Conservation (phyloP, 106 monocot species). For the Acanthochlamys bracteata region DNA sequence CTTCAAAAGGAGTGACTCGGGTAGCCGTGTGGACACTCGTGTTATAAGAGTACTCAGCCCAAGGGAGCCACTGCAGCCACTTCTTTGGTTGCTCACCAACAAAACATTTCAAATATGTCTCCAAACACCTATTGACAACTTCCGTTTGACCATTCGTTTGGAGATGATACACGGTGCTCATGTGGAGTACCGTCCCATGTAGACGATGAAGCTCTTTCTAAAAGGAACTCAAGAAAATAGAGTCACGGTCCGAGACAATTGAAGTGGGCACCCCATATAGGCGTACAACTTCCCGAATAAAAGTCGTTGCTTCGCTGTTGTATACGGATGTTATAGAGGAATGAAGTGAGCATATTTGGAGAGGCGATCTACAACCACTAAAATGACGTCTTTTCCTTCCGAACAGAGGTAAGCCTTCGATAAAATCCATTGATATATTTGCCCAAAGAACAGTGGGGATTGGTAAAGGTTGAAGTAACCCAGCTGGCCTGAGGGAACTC, state of each 20-base stretch:
- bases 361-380: background rate
- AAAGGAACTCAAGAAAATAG: background rate
- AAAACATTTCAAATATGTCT: background rate
- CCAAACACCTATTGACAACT: background rate
- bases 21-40: background rate
- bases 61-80: background rate
- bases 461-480: background rate
- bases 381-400: background rate
- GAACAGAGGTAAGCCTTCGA: slow-evolving; percentile 5
- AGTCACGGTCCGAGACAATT: background rate
- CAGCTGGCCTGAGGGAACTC: background rate
- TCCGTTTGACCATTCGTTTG: background rate
- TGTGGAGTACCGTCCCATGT: background rate
- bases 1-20: background rate
- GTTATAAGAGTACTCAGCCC: background rate
- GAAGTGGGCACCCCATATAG: background rate
- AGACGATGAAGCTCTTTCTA: background rate
- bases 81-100: background rate
- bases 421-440: background rate
- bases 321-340: background rate
- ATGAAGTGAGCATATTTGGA: background rate
- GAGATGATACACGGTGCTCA: background rate
- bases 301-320: background rate
- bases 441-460: background rate
- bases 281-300: background rate